Evolutionary conservation across 1,284 basidiomycete genomes (phyloP).

Genomic region (Hemileia vastatrix): DNA sequence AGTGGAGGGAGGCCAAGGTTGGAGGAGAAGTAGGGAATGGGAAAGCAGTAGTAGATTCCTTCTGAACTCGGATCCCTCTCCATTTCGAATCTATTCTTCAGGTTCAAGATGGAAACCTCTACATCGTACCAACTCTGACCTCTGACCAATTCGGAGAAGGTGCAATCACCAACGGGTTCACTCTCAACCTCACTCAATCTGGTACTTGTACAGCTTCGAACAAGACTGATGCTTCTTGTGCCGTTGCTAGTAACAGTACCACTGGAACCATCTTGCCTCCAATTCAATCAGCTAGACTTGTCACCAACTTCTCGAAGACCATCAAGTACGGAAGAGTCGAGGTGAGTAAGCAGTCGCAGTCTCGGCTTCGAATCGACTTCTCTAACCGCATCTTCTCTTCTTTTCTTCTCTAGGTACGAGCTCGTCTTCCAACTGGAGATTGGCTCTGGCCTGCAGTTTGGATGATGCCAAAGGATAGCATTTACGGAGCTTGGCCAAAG

Average conservation of each 20-base stretch:
- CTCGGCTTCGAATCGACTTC: constrained; percentile 64
- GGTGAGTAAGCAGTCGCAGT: too few relatives aligned
- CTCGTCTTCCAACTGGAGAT: constrained; percentile 45
- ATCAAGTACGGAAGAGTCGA: constrained; percentile 74
- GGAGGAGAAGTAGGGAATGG: too few relatives aligned
- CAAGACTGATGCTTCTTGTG: constrained; percentile 53
- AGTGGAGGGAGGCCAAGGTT: not conserved
- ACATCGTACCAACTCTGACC: constrained; percentile 74
- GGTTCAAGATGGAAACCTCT: constrained; percentile 61
- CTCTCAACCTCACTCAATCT: constrained; percentile 65
- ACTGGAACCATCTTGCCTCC: constrained; percentile 58
- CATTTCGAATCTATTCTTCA: constrained; percentile 13
- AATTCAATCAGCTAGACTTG: constrained; percentile 67
- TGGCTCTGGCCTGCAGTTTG: constrained; percentile 75
- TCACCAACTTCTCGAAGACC: constrained; percentile 59
- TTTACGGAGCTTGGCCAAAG: constrained; percentile 74
- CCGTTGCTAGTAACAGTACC: constrained; percentile 46
- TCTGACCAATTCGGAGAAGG: constrained; percentile 58
- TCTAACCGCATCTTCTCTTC: constrained; percentile 30
- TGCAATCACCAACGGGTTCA: constrained; percentile 59
- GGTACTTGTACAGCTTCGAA: constrained; percentile 56
- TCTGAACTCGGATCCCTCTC: too few relatives aligned
- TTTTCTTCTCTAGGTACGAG: constrained; percentile 4
- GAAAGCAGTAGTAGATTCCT: too few relatives aligned
- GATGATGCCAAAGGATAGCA: constrained; percentile 70